Conservation (phyloP, 2,329 filamentous ascomycete species). For the Plenodomus lindquistii region DNA sequence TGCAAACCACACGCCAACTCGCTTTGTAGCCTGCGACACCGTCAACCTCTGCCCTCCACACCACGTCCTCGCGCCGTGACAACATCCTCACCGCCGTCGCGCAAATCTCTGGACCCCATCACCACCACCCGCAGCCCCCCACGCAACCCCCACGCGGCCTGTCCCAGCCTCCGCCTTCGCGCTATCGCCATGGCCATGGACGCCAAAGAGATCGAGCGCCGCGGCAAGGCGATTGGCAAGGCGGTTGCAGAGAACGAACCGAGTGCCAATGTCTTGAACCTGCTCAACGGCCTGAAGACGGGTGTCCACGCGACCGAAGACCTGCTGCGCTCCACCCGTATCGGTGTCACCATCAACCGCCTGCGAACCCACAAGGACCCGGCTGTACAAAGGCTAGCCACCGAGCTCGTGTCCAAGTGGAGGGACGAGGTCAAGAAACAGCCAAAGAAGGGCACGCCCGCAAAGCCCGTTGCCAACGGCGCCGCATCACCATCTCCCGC, state of each 20-base stretch:
- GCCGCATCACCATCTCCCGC: constrained; percentile 36
- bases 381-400: constrained; percentile 72
- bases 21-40: constrained; percentile 4
- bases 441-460: constrained; percentile 33
- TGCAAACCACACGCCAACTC: constrained; percentile 19
- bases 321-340: constrained; percentile 85
- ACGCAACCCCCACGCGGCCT: constrained; percentile 3
- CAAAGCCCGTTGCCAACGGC: constrained; percentile 28
- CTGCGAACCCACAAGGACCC: constrained; percentile 78
- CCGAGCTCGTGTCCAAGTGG: constrained; percentile 87
- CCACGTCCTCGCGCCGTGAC: not conserved
- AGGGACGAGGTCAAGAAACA: constrained; percentile 72
- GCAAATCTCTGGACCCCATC: constrained; percentile 4
- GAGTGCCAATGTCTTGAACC: constrained; percentile 68
- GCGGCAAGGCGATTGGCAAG: constrained; percentile 79
- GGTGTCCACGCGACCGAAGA: constrained; percentile 86
- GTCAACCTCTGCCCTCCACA: constrained; percentile 2
- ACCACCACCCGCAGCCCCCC: constrained; percentile 9
- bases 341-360: constrained; percentile 87
- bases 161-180: not conserved
- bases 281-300: constrained; percentile 79
- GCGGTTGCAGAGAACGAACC: constrained; percentile 76
- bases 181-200: constrained; percentile 62
- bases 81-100: constrained; percentile 2
- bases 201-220: constrained; percentile 76